phyloP scores from a whole-genome alignment of 352 stramenopile species.

The Lagenidium sp. region DNA sequence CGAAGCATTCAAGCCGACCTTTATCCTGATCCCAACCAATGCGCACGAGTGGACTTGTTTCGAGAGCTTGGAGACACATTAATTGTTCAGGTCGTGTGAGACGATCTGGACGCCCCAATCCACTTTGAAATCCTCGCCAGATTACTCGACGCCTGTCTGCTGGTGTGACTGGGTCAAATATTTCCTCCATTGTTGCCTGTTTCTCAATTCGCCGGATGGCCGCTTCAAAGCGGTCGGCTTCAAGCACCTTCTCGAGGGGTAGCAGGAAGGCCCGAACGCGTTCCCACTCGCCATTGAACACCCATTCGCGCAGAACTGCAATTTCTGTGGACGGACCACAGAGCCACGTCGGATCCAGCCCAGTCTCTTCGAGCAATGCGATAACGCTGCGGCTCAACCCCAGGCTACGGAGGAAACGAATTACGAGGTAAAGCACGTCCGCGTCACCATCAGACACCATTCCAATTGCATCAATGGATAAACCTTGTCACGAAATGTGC shows the following conservation, averaged over 20 bases:
- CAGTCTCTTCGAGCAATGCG: slow-evolving; percentile 40
- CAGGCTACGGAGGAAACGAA: slow-evolving; percentile 28
- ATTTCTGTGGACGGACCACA: slow-evolving; percentile 36
- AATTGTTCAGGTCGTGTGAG: too few species aligned
- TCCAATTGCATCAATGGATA: too few species aligned
- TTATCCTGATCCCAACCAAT: slow-evolving; percentile 24
- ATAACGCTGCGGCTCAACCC: slow-evolving; percentile 29
- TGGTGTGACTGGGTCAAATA: too few species aligned
- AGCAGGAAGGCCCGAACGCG: slow-evolving; percentile 25
- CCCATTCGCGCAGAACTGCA: slow-evolving; percentile 34
- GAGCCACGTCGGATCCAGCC: slow-evolving; percentile 47
- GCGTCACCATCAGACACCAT: too few species aligned
- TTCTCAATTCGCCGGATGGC: slow-evolving; percentile 14
- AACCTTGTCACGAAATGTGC: too few species aligned
- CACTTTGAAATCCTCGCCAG: background rate
- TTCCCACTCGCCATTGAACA: slow-evolving; percentile 36
- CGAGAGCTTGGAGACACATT: too few species aligned
- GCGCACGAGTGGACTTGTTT: too few species aligned
- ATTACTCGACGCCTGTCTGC: too few species aligned
- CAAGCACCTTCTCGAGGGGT: slow-evolving; percentile 18
- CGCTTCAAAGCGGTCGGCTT: slow-evolving; percentile 7
- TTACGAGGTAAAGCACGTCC: slow-evolving; percentile 47
- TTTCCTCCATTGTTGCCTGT: background rate
- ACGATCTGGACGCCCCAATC: background rate
- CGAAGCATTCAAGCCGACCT: slow-evolving; percentile 36